Evolutionary conservation across 2,329 filamentous ascomycete species (phyloP), one percentile per base, ranked within the genome.

Genomic region (Davidsoniella eucalypti): DNA sequence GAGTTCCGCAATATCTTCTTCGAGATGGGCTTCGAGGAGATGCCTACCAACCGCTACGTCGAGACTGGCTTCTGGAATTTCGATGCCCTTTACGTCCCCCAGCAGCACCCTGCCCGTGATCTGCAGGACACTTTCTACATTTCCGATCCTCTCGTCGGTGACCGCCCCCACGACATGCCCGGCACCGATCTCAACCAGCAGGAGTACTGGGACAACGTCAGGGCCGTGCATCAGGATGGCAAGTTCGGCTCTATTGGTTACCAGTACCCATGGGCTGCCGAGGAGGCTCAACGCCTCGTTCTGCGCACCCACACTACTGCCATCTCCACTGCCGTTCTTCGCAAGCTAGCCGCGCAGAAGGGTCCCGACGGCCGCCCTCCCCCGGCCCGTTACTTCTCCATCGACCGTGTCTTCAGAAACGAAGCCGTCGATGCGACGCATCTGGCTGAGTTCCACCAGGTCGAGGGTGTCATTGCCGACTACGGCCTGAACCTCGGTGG

Each of bases 11-110:
- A 92, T 62, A 95, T 98, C 63, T 98, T 98, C 79, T 96, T 98
- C 68, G 87, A 94, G 64, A 94, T 94, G 81, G 92, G 90, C 49
- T 98, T 96, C 70, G 82, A 90, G 61, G 92, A 98, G 71, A 96
- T 98, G 92, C 85, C 88, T 12, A 95, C 90, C 46, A 83, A 84
- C 67, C 79, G 85, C 64, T 95, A 82, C 63, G 88, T 96, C 55
- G 92, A 98, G 69, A 90, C 88, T 10, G 88, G 90, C 44, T 95
- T 96, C 80, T 98, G 92, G 87, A 96, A 96, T 68, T 96, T 96
- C 65, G 90, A 96, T 62, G 80, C 88, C 21, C 85, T 98, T 55
- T 95, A 90, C 65, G 90, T 96, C 49, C 90, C 90, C 26, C 92
- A 94, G 68, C 92, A 98, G 73, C 92, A 98, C 65, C 92, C 92